phyloP scores from a whole-genome alignment of 164 flowering plant species.

The Pachysandra terminalis region DNA sequence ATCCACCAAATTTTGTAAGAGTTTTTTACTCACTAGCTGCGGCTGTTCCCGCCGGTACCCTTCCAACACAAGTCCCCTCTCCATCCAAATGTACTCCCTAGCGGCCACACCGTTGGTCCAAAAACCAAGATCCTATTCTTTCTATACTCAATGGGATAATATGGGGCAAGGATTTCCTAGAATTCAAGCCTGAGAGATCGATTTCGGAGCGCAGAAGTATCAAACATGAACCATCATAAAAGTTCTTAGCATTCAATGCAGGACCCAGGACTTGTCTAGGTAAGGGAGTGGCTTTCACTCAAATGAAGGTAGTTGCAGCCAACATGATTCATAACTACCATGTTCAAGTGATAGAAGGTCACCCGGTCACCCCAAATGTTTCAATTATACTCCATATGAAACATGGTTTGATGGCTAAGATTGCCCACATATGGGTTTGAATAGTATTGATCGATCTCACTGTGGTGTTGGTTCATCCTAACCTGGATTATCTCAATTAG shows the following conservation, averaged over 20 bases:
- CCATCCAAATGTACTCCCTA: constrained; percentile 33
- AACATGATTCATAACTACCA: constrained; percentile 43
- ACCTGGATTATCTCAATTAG: no score
- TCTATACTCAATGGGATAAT: constrained; percentile 38
- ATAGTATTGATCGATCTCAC: no score
- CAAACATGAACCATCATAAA: constrained; percentile 29
- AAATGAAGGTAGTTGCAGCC: constrained; percentile 52
- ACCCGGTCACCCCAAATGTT: constrained; percentile 39
- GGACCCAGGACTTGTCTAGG: constrained; percentile 61
- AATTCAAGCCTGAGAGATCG: constrained; percentile 63
- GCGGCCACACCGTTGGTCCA: constrained; percentile 29
- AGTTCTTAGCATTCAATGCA: constrained; percentile 42
- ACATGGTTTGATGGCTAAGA: constrained; percentile 37
- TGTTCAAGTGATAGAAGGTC: constrained; percentile 36
- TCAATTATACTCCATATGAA: constrained; percentile 54
- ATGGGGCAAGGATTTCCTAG: constrained; percentile 52
- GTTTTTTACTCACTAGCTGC: no score
- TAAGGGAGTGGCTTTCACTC: constrained; percentile 51
- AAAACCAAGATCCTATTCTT: constrained; percentile 20
- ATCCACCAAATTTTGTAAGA: no score
- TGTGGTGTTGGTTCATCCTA: no score
- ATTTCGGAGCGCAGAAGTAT: constrained; percentile 32
- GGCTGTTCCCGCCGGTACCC: constrained; percentile 44
- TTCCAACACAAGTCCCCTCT: constrained; percentile 23
- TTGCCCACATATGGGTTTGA: constrained; percentile 11